Base-by-base conservation (phyloP, 1,284 basidiomycete species). In the Porodaedalea pini region DNA sequence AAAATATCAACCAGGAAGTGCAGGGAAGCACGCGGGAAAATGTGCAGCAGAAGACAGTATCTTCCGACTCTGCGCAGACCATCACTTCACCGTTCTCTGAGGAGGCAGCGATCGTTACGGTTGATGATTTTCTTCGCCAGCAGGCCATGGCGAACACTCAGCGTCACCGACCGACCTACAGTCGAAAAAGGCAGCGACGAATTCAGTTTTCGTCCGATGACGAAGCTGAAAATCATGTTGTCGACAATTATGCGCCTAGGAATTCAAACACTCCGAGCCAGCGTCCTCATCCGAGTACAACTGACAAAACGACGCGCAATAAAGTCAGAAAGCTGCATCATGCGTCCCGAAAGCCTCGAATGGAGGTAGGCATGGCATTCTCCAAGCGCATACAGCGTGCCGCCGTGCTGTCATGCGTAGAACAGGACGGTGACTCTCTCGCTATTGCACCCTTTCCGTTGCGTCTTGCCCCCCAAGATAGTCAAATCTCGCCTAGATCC, bases 81-180 rank as follows among this genome's bases (percentile, higher is more conserved):
- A 11, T 57, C 17, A 57, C 47, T 10, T 57, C 55, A 13, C 55
- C 55, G 11, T 29, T 29, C 13, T 51, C 45, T 5, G 56, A 45
- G 23, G 40, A 53, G 13, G 34, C 56, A 8, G 31, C 31, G 6
- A 17, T 59, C 17, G 21, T 54, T 4, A 54, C 57, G 13, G 57
- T 54, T n/a, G 57, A 59, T 15, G 51, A 54, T 13, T 59, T 59
- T 27, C 51, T 54, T 31, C 51, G 51, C 11, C 51, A 50, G 8
- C 48, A 55, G n/a, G 57, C 32, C 15, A 44, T 15, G n/a, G 15
- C 37, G 2, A 44, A n/a, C 25, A 45, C 39, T 11, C 13, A 29
- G 15, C 37, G 31, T 10, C 34, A 21, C 34, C 37, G 27, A 19
- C 49, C 21, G 21, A 49, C 47, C 2, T 56, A 56, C 45, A 56